A percentile compares a stretch with the other conserved stretches of the same genome.
Evolutionary conservation across 192 early-diverging fungal species (phyloP).

Genomic region (Coemansia reversa): DNA sequence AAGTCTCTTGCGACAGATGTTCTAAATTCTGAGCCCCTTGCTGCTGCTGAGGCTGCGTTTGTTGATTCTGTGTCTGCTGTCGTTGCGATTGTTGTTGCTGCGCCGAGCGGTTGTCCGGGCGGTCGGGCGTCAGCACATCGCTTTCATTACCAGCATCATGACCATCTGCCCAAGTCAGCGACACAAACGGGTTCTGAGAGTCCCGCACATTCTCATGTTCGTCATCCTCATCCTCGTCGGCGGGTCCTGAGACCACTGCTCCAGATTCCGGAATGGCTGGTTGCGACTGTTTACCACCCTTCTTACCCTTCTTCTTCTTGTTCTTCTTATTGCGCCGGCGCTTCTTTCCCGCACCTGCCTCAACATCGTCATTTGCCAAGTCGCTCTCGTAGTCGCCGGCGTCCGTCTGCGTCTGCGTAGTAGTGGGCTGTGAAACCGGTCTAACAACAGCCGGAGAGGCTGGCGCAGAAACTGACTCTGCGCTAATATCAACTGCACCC

Average conservation of each 20-base stretch:
- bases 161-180: slow-evolving; percentile 29
- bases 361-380: slow-evolving; percentile 21
- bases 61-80: neutral
- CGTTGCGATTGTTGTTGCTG: neutral
- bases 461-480: neutral
- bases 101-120: neutral
- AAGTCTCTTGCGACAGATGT: neutral
- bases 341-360: slow-evolving; percentile 31
- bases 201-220: slow-evolving; percentile 5
- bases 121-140: neutral
- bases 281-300: slow-evolving; percentile 8
- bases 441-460: neutral
- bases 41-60: neutral
- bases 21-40: neutral
- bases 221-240: slow-evolving; percentile 12
- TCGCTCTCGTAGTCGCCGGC: slow-evolving; percentile 16
- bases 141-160: slow-evolving; percentile 1
- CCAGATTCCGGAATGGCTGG: slow-evolving; percentile 3
- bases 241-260: slow-evolving; percentile 6
- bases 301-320: slow-evolving; percentile 44
- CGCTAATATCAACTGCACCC: neutral
- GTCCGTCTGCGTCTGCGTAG: neutral
- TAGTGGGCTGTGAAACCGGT: neutral
- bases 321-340: slow-evolving; percentile 52
- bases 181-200: slow-evolving; percentile 46